Evolutionary conservation across 2,329 filamentous ascomycete genomes (phyloP).

Genomic region (Microsporum ferrugineum): DNA sequence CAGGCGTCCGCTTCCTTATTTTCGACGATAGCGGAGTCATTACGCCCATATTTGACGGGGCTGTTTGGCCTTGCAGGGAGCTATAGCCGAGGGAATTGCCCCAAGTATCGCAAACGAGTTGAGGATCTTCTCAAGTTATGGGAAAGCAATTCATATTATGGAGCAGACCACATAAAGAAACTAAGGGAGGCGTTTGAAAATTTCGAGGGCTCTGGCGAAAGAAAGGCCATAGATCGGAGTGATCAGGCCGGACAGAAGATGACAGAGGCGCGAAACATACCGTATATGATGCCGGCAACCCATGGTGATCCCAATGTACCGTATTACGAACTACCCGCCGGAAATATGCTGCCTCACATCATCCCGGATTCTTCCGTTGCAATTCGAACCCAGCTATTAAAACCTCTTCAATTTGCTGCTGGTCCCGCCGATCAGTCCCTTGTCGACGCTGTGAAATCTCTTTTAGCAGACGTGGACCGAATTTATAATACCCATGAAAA

Average conservation of each 20-base stretch:
- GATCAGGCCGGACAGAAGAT: conserved; percentile 35
- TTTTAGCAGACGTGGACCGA: conserved; percentile 58
- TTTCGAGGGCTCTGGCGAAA: conserved; percentile 25
- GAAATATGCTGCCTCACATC: conserved; percentile 68
- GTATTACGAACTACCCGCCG: conserved; percentile 74
- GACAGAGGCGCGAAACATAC: conserved; percentile 34
- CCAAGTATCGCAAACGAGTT: conserved; percentile 57
- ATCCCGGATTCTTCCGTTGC: conserved; percentile 63
- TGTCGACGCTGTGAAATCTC: conserved; percentile 54
- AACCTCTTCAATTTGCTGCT: conserved; percentile 57
- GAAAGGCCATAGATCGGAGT: conserved; percentile 22
- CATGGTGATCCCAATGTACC: conserved; percentile 64
- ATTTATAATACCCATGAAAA: conserved; percentile 50
- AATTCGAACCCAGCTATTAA: conserved; percentile 59
- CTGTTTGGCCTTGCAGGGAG: conserved; percentile 49
- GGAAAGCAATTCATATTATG: conserved; percentile 55
- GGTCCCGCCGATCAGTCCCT: conserved; percentile 59
- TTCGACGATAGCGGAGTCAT: conserved; percentile 41
- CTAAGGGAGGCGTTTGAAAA: conserved; percentile 49
- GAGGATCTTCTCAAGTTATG: conserved; percentile 56
- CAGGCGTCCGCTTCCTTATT: conserved; percentile 31
- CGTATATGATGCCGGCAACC: conserved; percentile 60
- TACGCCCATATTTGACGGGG: conserved; percentile 50
- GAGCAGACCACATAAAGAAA: conserved; percentile 42
- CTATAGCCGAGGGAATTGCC: conserved; percentile 45